Evolutionary conservation across 2,329 filamentous ascomycete genomes (phyloP).

Genomic region (Colletotrichum tanaceti): DNA sequence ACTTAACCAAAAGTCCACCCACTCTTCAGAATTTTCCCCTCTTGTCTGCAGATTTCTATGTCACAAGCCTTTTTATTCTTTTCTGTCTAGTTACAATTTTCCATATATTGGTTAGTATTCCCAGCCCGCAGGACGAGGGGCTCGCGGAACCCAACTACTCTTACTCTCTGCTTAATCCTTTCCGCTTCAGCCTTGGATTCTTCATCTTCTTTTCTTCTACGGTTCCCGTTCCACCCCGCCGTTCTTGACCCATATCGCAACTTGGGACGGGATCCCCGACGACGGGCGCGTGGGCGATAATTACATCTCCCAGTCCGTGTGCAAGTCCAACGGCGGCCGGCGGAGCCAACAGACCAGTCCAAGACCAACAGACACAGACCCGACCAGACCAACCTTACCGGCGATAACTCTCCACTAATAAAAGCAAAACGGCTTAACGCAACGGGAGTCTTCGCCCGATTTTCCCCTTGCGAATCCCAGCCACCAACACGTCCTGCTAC

Average conservation of each 20-base stretch:
- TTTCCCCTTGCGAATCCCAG: constrained; percentile 8
- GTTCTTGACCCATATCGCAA: background rate
- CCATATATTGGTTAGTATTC: constrained; percentile 22
- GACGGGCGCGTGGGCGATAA: constrained; percentile 33
- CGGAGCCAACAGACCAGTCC: constrained; percentile 22
- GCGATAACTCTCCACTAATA: constrained; percentile 24
- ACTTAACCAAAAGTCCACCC: constrained; percentile 42
- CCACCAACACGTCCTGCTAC: constrained; percentile 11
- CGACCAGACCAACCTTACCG: constrained; percentile 28
- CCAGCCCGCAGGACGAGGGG: constrained; percentile 27
- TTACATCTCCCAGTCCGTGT: constrained; percentile 19
- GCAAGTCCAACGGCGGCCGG: constrained; percentile 21
- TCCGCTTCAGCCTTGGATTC: constrained; percentile 4
- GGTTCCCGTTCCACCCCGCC: background rate
- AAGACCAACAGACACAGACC: constrained; percentile 21
- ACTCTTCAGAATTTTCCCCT: constrained; percentile 22
- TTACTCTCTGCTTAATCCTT: constrained; percentile 29
- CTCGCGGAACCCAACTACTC: background rate
- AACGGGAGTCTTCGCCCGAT: constrained; percentile 5
- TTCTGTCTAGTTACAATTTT: constrained; percentile 15
- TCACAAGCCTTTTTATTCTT: constrained; percentile 25
- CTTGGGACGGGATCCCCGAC: constrained; percentile 35
- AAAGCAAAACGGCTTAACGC: constrained; percentile 29
- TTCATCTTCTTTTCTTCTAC: background rate
- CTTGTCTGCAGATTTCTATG: constrained; percentile 35